Base-by-base conservation (phyloP, 2,329 filamentous ascomycete genomes). In the Graphilbum fragrans region DNA sequence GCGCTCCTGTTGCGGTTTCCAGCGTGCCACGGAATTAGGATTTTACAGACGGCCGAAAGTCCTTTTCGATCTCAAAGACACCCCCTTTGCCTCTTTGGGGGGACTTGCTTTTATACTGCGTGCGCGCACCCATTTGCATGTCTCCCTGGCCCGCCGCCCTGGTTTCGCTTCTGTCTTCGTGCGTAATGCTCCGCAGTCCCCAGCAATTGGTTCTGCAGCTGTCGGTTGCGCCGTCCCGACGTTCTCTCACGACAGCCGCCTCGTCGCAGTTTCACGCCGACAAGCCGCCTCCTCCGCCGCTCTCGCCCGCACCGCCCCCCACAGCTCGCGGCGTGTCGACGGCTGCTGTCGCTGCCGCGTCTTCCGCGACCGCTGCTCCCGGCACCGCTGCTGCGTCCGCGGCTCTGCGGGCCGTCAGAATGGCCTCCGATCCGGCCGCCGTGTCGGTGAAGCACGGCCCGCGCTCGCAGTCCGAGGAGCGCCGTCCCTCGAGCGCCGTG, bases 221-320 rank as follows among this genome's bases (percentile, higher is more conserved):
- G 38, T 47, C 47, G 39, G 47, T 50, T 35, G 47, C 45, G 42
- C 47, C 48, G n/a, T 40, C 45, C 22, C 41, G 49, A 46, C 47
- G 47, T 34, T 44, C 41, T 17, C 37, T 50, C 37, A 43, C 47
- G 32, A 46, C 47, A 19, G 47, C 44, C 19, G 47, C 45, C 37
- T 33, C 46, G 6, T 41, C 46, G n/a, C n/a, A n/a, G 3, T 48
- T 41, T 35, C 19, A 33, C 37, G 37, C 40, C 31, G 42, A 45
- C 33, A 45, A 46, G 31, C 17, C 46, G 8, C 42, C 41, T 12
- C 43, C 29, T 22, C 35, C 27, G n/a, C 32, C 20, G 12, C 34
- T n/a, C n/a, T n/a, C n/a, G n/a, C n/a, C n/a, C n/a, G n/a, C n/a
- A n/a, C n/a, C n/a, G n/a, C n/a, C n/a, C n/a, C n/a, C n/a, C n/a